These are phyloP conservation scores for Fonsecaea monophora DNA, from an alignment of 2,329 filamentous ascomycete genomes.

Conservation along the genomic window DNA sequence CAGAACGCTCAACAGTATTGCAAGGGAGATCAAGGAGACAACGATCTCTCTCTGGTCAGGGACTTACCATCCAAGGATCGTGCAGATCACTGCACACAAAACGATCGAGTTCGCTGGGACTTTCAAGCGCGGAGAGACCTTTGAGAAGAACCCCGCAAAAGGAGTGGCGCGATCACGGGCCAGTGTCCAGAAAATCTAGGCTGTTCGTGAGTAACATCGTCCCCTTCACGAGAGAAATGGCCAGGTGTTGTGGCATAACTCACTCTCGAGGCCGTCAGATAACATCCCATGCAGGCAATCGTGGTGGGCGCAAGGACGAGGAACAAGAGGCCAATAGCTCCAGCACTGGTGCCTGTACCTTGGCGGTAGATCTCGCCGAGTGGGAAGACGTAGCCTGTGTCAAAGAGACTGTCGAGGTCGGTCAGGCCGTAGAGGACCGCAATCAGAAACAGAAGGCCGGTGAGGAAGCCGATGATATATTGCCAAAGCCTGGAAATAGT, in stretches of 20 bases:
- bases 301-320: conserved; percentile 60
- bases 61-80: conserved; percentile 57
- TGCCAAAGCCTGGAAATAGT: conserved; percentile 43
- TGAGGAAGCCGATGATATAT: conserved; percentile 54
- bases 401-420: conserved; percentile 49
- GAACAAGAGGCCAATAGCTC: conserved; percentile 60
- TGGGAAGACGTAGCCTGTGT: conserved; percentile 58
- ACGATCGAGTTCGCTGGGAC: conserved; percentile 65
- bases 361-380: conserved; percentile 71
- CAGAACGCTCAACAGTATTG: too few species aligned
- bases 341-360: conserved; percentile 59
- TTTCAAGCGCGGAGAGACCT: conserved; percentile 54
- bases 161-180: conserved; percentile 65
- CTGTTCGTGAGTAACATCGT: not conserved
- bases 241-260: not conserved
- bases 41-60: not conserved
- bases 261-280: conserved; percentile 23
- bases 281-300: conserved; percentile 25
- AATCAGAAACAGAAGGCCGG: conserved; percentile 57
- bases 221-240: not conserved
- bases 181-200: conserved; percentile 67
- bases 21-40: not conserved
- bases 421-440: conserved; percentile 59
- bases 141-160: conserved; percentile 56
- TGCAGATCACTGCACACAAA: conserved; percentile 57